phyloP scores from a whole-genome alignment of 2,329 filamentous ascomycete genomes.

The Calycina herbarum region DNA sequence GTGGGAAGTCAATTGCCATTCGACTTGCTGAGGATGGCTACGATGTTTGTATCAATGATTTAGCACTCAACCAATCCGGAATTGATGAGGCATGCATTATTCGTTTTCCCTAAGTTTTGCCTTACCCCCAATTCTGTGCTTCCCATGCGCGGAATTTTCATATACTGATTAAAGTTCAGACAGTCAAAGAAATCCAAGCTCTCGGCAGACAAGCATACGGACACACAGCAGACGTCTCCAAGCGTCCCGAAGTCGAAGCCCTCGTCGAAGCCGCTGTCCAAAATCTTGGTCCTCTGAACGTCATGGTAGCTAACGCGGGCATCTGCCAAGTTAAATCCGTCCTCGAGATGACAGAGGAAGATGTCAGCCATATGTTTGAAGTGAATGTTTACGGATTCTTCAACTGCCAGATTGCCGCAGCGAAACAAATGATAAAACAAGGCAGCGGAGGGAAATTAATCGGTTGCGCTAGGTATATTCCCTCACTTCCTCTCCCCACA shows the following conservation, averaged over 20 bases:
- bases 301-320: slow-evolving; percentile 37
- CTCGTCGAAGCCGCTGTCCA: slow-evolving; percentile 32
- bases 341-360: slow-evolving; percentile 37
- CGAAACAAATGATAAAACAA: slow-evolving; percentile 64
- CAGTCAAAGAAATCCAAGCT: slow-evolving; percentile 52
- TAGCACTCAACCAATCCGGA: slow-evolving; percentile 51
- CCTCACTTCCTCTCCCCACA: not conserved
- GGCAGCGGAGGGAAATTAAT: slow-evolving; percentile 43
- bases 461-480: slow-evolving; percentile 32
- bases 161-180: slow-evolving; percentile 19
- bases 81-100: slow-evolving; percentile 47
- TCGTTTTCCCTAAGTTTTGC: slow-evolving; percentile 22
- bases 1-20: slow-evolving; percentile 62
- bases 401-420: slow-evolving; percentile 63
- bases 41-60: slow-evolving; percentile 64
- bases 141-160: not conserved
- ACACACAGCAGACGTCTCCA: slow-evolving; percentile 59
- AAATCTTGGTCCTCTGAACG: slow-evolving; percentile 31
- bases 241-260: slow-evolving; percentile 32
- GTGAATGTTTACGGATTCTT: slow-evolving; percentile 67
- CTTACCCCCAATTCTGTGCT: not conserved
- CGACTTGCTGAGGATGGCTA: slow-evolving; percentile 66
- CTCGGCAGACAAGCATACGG: slow-evolving; percentile 54
- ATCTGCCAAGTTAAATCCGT: slow-evolving; percentile 35
- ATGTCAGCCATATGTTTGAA: slow-evolving; percentile 52